Evolutionary conservation across 768 basidiomycete species (phyloP).

Genomic region (Trametes cubensis): DNA sequence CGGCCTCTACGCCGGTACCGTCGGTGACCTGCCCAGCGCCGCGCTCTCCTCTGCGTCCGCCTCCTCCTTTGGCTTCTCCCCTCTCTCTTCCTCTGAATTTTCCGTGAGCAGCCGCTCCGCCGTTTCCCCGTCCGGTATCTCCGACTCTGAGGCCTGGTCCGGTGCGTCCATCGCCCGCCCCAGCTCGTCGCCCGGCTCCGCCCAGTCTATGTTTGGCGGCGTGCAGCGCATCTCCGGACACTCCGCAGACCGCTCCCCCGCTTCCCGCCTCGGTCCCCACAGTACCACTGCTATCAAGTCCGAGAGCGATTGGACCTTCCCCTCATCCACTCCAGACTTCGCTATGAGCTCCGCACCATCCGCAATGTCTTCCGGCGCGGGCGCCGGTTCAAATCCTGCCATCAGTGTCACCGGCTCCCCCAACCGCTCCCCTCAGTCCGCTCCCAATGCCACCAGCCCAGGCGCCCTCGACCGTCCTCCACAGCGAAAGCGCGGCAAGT

Average conservation of each 20-base stretch:
- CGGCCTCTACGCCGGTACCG: slow-evolving; percentile 45
- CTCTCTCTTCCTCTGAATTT: slow-evolving; percentile 23
- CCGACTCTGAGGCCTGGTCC: slow-evolving; percentile 24
- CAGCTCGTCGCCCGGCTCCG: slow-evolving; percentile 65
- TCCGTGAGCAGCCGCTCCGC: slow-evolving; percentile 36
- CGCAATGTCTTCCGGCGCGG: slow-evolving; percentile 24
- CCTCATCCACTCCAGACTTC: slow-evolving; percentile 56
- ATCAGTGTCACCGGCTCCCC: slow-evolving; percentile 42
- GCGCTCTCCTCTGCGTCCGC: slow-evolving; percentile 53
- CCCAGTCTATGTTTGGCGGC: slow-evolving; percentile 62
- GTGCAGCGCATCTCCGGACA: slow-evolving; percentile 74
- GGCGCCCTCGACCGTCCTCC: slow-evolving; percentile 75
- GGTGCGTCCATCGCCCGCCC: slow-evolving; percentile 59
- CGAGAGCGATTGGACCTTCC: slow-evolving; percentile 73
- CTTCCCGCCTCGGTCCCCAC: slow-evolving; percentile 27
- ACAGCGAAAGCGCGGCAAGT: slow-evolving; percentile 77
- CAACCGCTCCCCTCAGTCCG: slow-evolving; percentile 53
- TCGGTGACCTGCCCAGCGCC: slow-evolving; percentile 53
- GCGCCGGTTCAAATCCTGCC: slow-evolving; percentile 41
- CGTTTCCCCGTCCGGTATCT: slow-evolving; percentile 40
- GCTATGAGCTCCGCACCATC: slow-evolving; percentile 38
- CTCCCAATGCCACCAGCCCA: slow-evolving; percentile 40
- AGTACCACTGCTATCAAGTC: slow-evolving; percentile 34
- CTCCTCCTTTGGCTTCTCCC: slow-evolving; percentile 51
- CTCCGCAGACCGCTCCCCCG: slow-evolving; percentile 48